These are phyloP conservation scores for Exophiala aquamarina DNA, from an alignment of 2,329 filamentous ascomycete species.

Conservation along the genomic window DNA sequence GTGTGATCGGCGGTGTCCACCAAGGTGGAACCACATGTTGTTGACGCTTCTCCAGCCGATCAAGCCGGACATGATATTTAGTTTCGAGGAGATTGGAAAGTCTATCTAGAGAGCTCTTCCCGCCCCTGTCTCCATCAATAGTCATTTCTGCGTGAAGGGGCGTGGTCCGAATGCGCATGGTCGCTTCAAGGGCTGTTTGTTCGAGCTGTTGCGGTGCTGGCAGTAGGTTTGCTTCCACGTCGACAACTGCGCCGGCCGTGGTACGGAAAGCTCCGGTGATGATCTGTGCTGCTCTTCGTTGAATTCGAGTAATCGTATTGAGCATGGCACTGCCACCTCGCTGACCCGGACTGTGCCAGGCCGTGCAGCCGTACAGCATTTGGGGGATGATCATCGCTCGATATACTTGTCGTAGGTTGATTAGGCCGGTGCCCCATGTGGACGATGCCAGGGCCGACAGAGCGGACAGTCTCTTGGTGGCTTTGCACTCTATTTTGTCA, in stretches of 20 bases:
- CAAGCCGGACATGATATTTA: constrained; percentile 16
- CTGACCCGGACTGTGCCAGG: too few species aligned
- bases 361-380: too few species aligned
- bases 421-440: too few species aligned
- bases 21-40: constrained; percentile 22
- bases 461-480: too few species aligned
- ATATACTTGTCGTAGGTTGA: too few species aligned
- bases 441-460: too few species aligned
- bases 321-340: too few species aligned
- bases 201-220: constrained; percentile 26
- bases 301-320: constrained; percentile 16
- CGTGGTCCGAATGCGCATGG: constrained; percentile 26
- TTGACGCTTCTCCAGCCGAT: constrained; percentile 25
- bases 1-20: constrained; percentile 9
- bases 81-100: constrained; percentile 21
- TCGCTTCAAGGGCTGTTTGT: constrained; percentile 27
- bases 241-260: constrained; percentile 23
- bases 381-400: too few species aligned
- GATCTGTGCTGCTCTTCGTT: constrained; percentile 30
- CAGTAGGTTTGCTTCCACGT: constrained; percentile 31
- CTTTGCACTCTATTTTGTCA: too few species aligned
- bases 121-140: background rate
- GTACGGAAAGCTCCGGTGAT: constrained; percentile 31
- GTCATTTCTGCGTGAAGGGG: constrained; percentile 12
- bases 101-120: constrained; percentile 3